Base-by-base conservation (phyloP, 2,329 filamentous ascomycete genomes). In the Beauveria australis region DNA sequence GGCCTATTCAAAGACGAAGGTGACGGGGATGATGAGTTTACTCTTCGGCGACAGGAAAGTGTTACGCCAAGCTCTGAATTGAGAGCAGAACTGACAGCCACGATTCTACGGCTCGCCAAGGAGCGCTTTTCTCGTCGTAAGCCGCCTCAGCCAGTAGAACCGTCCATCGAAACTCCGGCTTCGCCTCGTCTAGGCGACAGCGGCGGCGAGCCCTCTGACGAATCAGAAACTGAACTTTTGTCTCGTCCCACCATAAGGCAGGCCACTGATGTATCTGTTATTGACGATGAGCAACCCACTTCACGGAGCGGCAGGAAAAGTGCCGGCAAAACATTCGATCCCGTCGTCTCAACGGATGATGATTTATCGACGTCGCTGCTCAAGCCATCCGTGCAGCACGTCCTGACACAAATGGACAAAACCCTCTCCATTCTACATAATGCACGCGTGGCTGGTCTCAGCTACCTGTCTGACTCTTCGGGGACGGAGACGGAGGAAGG, bases 361-460 rank as follows among this genome's bases (percentile, higher is more conserved):
- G 85, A 89, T 1, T 70, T 78, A 53, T 89, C 90, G 0, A 77
- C 81, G 62, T 70, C 73, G 1, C 76, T 95, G 5, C 75, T 96
- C 18, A 80, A 81, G 0, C 90, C 91, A 0, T 80, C 84, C 0
- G 80, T 89, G 12, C 80, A 86, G n/a, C 87, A 90, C 65, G 81
- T 92, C 18, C 77, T 96, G 9, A 74, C 79, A 1, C 83, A 85
- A 41, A 70, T 96, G 1, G 91, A 97, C 66, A 72, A 77, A 5
- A 79, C 93, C 0, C 80, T 96, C 6, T 77, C 79, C 33, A 83
- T 86, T 3, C 78, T 97, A 16, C 90, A 92, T 69, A 83, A 86
- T 62, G 79, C 83, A 1, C 82, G 87, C 43, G 75, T 82, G 48
- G 80, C 84, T 3, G 67, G 70, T 24, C 74, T 75, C 60, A 76